A percentile compares a stretch with the other conserved stretches of the same genome.
These are phyloP conservation scores for Huiozyma sinensis DNA, from an alignment of 805 yeast species.

Conservation along the genomic window DNA sequence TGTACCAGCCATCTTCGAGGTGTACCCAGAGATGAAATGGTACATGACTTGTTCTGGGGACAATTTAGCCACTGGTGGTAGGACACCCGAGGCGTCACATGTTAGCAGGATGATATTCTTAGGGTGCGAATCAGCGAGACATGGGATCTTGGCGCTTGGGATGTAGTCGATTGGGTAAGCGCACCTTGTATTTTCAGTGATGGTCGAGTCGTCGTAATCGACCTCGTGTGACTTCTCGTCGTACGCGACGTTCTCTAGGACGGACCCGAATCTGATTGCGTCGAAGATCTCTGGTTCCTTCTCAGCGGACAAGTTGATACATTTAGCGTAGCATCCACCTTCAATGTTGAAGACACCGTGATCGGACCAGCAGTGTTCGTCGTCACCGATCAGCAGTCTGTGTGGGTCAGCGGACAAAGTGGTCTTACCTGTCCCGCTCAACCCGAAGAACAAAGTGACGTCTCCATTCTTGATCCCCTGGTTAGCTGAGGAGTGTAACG, in stretches of 20 bases:
- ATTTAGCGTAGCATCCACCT: conserved; percentile 99
- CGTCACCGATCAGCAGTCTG: conserved; percentile 92
- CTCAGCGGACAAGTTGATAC: conserved; percentile 78
- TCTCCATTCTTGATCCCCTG: conserved; percentile 76
- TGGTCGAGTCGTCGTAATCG: conserved; percentile 68
- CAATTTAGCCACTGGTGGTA: conserved; percentile 92
- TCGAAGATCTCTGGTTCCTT: conserved; percentile 97
- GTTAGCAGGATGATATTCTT: conserved; percentile 84
- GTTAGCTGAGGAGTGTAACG: conserved; percentile 91
- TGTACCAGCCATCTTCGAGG: conserved; percentile 99
- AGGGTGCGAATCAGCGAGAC: conserved; percentile 83
- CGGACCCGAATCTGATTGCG: conserved; percentile 90
- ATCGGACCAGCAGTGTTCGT: conserved; percentile 99
- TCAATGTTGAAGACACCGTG: conserved; percentile 97
- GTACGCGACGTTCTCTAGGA: conserved; percentile 85
- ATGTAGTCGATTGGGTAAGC: conserved; percentile 96
- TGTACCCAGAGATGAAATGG: conserved; percentile 96
- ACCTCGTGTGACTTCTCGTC: conserved; percentile 70
- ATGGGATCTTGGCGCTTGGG: conserved; percentile 93
- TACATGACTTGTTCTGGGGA: conserved; percentile 96
- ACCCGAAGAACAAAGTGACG: conserved; percentile 90
- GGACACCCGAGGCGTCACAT: conserved; percentile 96
- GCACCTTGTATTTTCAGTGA: conserved; percentile 97
- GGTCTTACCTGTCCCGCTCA: conserved; percentile 97
- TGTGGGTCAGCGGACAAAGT: conserved; percentile 93